Evolutionary conservation across 2,329 filamentous ascomycete species (phyloP), one percentile per base, ranked within the genome.

Genomic region (Fusarium acutatum): DNA sequence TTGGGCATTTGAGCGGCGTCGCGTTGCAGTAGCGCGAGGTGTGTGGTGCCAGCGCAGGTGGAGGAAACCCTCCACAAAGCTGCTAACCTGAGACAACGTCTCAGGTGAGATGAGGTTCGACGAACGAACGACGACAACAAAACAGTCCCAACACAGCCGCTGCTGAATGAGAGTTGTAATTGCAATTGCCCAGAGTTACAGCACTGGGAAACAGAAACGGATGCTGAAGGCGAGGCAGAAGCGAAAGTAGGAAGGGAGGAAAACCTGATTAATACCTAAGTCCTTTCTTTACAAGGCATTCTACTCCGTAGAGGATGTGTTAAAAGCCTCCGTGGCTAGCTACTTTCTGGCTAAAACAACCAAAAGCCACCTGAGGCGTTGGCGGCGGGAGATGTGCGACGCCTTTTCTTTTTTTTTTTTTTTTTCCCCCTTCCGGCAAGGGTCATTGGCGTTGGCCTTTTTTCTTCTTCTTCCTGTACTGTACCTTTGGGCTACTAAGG

Each of bases 31-130:
- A 69, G 69, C 47, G 64, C 44, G 44, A 75, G 64, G 62, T 67
- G 65, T 71, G 70, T 66, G 69, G 73, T 73, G 68, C 66, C 64
- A 75, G 70, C 62, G 63, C 64, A 71, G 66, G 75, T 70, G 73
- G 67, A 71, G 74, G 71, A 64, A 62, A 62, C 70, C 60, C 73
- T 74, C 70, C 70, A 75, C 65, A 56, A 69, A 41, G 44, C 62
- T 65, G 56, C 69, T 74, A 74, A 81, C 80, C 80, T 81, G 80
- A 81, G 79, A 81, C 80, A 58, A 3, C 62, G 80, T 81, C 80
- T 81, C 80, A 81, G 80, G 80, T 81, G 75, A 79, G 72, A 65
- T 77, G 69, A 76, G 71, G 73, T 53, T 63, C 54, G 63, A 64
- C 69, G 50, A 67, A 62, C 72, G 60, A 70, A 56, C 53, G 46